A percentile compares a stretch with the other conserved stretches of the same genome.
Conservation (phyloP, 495 filamentous ascomycete species). For the Penicillium pulvis region DNA sequence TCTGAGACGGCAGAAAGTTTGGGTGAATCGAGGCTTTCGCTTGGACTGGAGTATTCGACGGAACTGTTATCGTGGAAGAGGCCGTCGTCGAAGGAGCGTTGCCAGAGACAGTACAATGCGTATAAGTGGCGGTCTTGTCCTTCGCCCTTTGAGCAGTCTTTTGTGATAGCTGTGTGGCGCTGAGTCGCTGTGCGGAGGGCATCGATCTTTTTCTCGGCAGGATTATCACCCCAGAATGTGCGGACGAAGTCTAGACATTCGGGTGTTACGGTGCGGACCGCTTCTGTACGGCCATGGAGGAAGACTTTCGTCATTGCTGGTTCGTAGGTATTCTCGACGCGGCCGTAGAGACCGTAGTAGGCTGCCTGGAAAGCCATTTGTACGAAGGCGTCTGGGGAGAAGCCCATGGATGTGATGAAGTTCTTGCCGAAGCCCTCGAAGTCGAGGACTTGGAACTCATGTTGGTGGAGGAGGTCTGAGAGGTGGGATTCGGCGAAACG, state of each 20-base stretch:
- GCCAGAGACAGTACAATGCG: slow-evolving; percentile 94
- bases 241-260: slow-evolving; percentile 85
- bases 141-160: slow-evolving; percentile 85
- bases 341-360: slow-evolving; percentile 95
- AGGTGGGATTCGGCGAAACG: slow-evolving; percentile 95
- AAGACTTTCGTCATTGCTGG: slow-evolving; percentile 97
- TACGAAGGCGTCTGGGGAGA: slow-evolving; percentile 96
- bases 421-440: slow-evolving; percentile 92
- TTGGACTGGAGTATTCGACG: slow-evolving; percentile 53
- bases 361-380: slow-evolving; percentile 99
- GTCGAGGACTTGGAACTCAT: slow-evolving; percentile 92
- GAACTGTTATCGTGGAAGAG: slow-evolving; percentile 61
- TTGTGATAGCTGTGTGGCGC: slow-evolving; percentile 77
- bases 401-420: slow-evolving; percentile 95
- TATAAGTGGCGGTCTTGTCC: slow-evolving; percentile 95
- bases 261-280: slow-evolving; percentile 80
- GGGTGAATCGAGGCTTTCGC: slow-evolving; percentile 57
- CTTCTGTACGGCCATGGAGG: slow-evolving; percentile 92
- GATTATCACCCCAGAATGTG: slow-evolving; percentile 93
- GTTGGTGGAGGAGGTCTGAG: slow-evolving; percentile 93
- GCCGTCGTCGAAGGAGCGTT: slow-evolving; percentile 78
- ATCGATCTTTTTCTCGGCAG: slow-evolving; percentile 78
- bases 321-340: slow-evolving; percentile 93
- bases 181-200: slow-evolving; percentile 80
- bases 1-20: slow-evolving; percentile 51